A percentile compares a stretch with the other conserved stretches of the same genome.
Conservation (phyloP, 1,284 basidiomycete species). For the Takashimella tepidaria region DNA sequence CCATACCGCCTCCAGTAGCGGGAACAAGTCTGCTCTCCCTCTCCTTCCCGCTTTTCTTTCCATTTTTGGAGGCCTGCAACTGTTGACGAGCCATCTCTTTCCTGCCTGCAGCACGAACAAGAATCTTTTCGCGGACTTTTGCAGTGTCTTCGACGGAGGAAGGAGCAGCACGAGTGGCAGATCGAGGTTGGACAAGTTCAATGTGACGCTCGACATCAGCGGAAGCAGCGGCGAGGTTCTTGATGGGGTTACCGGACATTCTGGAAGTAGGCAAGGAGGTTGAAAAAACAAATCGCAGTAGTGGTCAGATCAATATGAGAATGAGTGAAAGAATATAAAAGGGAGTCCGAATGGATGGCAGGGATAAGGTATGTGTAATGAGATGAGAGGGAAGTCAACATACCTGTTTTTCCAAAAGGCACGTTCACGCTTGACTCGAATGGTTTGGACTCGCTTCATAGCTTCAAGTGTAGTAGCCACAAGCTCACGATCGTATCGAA, state of each 20-base stretch:
- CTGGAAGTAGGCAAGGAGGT: slow-evolving; percentile 49
- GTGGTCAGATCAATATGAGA: not conserved
- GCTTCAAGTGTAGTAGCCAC: slow-evolving; percentile 92
- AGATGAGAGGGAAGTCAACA: slow-evolving; percentile 21
- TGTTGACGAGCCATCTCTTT: slow-evolving; percentile 45
- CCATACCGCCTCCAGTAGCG: slow-evolving; percentile 48
- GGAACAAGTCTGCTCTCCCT: slow-evolving; percentile 61
- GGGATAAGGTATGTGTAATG: too few relatives aligned
- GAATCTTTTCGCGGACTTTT: slow-evolving; percentile 68
- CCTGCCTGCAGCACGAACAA: slow-evolving; percentile 61
- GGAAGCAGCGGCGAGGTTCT: slow-evolving; percentile 43
- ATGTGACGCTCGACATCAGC: slow-evolving; percentile 55
- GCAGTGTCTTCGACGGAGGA: slow-evolving; percentile 39
- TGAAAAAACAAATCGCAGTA: too few relatives aligned
- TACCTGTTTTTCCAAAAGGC: slow-evolving; percentile 97
- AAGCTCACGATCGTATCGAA: slow-evolving; percentile 94
- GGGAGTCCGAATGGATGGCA: not conserved
- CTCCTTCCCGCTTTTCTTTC: slow-evolving; percentile 55
- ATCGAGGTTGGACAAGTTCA: slow-evolving; percentile 65
- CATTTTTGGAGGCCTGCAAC: slow-evolving; percentile 55
- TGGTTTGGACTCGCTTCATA: slow-evolving; percentile 93
- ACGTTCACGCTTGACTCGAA: slow-evolving; percentile 82
- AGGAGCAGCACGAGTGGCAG: slow-evolving; percentile 50
- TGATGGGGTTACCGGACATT: slow-evolving; percentile 62
- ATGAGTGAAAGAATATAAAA: not conserved